These are phyloP conservation scores for Aspergillus avenaceus DNA, from an alignment of 495 filamentous ascomycete species.

Conservation along the genomic window DNA sequence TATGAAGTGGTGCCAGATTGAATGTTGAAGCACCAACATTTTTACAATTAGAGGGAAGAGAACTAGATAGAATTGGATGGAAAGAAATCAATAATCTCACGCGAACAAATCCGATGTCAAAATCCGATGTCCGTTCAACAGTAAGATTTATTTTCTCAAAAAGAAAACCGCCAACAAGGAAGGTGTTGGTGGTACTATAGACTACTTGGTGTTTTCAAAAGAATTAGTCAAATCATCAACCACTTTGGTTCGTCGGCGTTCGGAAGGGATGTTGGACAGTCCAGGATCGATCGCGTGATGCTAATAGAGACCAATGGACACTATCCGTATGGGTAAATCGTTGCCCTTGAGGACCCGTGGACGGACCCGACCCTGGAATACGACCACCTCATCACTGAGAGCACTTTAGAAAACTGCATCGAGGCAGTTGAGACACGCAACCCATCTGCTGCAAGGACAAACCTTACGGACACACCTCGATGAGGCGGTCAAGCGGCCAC, in stretches of 20 bases:
- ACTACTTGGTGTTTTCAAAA: background rate
- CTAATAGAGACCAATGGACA: background rate
- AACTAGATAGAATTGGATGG: background rate
- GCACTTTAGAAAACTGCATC: background rate
- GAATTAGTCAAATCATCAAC: background rate
- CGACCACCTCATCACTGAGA: background rate
- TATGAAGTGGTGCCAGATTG: background rate
- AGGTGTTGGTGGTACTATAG: background rate
- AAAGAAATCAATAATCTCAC: background rate
- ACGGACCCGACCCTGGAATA: background rate
- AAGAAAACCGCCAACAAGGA: background rate
- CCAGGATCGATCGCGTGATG: background rate
- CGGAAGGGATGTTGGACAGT: background rate
- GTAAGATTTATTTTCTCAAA: no score
- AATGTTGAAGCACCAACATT: background rate
- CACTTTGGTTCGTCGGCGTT: background rate
- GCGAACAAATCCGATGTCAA: background rate
- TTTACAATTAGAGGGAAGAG: background rate
- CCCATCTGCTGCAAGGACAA: slow-evolving; percentile 27
- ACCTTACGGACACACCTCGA: slow-evolving; percentile 28
- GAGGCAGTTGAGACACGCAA: slow-evolving; percentile 10
- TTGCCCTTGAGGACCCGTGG: background rate
- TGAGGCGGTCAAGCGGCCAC: slow-evolving; percentile 31
- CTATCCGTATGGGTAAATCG: background rate
- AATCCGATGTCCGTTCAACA: no score